phyloP scores from a whole-genome alignment of 2,329 filamentous ascomycete species.

The Chaetomiaceae sp. region DNA sequence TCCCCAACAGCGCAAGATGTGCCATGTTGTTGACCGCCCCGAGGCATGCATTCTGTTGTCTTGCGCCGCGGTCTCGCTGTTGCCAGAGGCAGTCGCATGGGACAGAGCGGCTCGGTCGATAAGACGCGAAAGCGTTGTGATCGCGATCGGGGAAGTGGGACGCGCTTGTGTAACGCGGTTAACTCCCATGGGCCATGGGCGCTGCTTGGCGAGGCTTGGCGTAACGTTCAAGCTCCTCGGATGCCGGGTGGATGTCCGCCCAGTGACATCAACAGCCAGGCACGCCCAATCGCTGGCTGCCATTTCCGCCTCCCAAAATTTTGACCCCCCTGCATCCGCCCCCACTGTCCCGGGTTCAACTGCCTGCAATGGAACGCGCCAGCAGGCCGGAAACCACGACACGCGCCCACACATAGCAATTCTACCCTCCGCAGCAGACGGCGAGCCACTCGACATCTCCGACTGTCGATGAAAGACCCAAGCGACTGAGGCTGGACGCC shows the following conservation, averaged over 20 bases:
- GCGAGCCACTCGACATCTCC: neutral
- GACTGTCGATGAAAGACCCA: constrained; percentile 6
- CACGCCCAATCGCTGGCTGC: no score
- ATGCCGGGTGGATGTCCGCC: no score
- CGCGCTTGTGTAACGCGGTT: no score
- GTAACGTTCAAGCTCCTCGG: no score
- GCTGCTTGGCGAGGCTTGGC: no score
- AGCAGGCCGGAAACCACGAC: neutral
- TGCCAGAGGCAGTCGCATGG: neutral
- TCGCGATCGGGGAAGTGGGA: no score
- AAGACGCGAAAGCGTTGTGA: constrained; percentile 1
- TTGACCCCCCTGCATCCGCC: neutral
- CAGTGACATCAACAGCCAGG: no score
- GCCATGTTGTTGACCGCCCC: constrained; percentile 49
- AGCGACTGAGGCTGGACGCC: neutral
- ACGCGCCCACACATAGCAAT: neutral
- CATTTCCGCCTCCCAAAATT: neutral
- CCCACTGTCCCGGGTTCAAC: neutral
- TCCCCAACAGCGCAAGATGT: constrained; percentile 57
- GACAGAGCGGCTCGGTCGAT: no score
- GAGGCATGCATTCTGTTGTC: constrained; percentile 16
- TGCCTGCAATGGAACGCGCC: neutral
- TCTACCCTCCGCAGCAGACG: neutral
- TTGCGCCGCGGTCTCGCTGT: neutral
- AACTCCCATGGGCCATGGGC: no score